Evolutionary conservation across 2,329 filamentous ascomycete species (phyloP).

Genomic region (Penicillium sp.): DNA sequence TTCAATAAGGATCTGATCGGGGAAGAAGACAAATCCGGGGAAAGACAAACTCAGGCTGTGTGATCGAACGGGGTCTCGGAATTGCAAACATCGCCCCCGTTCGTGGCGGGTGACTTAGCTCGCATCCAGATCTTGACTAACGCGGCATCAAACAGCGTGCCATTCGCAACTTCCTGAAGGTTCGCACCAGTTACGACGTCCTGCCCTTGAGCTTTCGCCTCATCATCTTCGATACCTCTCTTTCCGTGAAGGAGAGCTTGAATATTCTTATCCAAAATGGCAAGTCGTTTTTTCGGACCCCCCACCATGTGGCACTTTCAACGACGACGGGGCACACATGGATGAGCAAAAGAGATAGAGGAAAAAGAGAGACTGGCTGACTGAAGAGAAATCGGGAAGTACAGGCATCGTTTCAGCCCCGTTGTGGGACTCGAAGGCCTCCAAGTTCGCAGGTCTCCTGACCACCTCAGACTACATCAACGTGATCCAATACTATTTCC

Average conservation of each 20-base stretch:
- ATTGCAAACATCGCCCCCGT: slow-evolving; percentile 15
- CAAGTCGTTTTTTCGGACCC: slow-evolving; percentile 44
- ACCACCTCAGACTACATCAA: slow-evolving; percentile 99
- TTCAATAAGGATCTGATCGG: slow-evolving; percentile 8
- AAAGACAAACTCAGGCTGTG: not conserved
- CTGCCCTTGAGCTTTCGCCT: slow-evolving; percentile 93
- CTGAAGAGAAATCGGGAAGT: slow-evolving; percentile 24
- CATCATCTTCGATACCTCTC: slow-evolving; percentile 90
- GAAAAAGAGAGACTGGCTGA: slow-evolving; percentile 20
- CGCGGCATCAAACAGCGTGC: slow-evolving; percentile 65
- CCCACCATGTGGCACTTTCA: no score
- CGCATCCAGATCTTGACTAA: slow-evolving; percentile 33
- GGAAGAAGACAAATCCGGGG: not conserved
- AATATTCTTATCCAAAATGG: slow-evolving; percentile 96
- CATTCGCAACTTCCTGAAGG: slow-evolving; percentile 93
- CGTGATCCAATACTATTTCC: slow-evolving; percentile 98
- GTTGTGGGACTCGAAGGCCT: slow-evolving; percentile 92
- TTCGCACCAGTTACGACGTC: slow-evolving; percentile 96
- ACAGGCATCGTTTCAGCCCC: slow-evolving; percentile 95
- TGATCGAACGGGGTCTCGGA: slow-evolving; percentile 6
- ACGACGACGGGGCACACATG: no score
- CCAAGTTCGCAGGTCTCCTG: slow-evolving; percentile 89
- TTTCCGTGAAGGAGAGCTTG: slow-evolving; percentile 95
- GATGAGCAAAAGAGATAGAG: not conserved
- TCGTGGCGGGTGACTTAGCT: slow-evolving; percentile 16